Evolutionary conservation across 768 basidiomycete species (phyloP).

Genomic region (Russula virescens): DNA sequence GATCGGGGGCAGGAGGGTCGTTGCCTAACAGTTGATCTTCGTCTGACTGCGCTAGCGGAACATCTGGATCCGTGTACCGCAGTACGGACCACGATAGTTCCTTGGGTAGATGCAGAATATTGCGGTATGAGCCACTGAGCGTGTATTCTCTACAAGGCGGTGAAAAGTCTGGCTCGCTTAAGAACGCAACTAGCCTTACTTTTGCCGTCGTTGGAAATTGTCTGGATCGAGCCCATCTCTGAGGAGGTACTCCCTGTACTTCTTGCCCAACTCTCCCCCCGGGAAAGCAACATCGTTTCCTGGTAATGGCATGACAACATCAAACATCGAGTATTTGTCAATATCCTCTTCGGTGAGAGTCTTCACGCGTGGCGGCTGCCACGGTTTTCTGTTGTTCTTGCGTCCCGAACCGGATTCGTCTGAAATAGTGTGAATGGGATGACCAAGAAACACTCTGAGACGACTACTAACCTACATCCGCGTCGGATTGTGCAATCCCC

Average conservation of each 20-base stretch:
- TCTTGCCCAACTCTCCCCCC: slow-evolving; percentile 78
- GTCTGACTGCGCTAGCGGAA: slow-evolving; percentile 88
- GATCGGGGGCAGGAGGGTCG: slow-evolving; percentile 58
- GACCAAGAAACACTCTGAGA: background rate
- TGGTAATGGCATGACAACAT: slow-evolving; percentile 96
- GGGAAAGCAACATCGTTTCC: slow-evolving; percentile 94
- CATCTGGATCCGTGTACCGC: slow-evolving; percentile 89
- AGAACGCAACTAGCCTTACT: slow-evolving; percentile 40
- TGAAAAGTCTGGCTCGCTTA: background rate
- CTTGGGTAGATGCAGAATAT: slow-evolving; percentile 80
- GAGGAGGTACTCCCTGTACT: slow-evolving; percentile 73
- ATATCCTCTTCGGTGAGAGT: slow-evolving; percentile 73
- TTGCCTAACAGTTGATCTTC: slow-evolving; percentile 87
- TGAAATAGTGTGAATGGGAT: slow-evolving; percentile 1
- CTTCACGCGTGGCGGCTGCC: slow-evolving; percentile 66
- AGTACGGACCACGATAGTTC: slow-evolving; percentile 77
- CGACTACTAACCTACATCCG: slow-evolving; percentile 8
- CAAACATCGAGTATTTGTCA: slow-evolving; percentile 80
- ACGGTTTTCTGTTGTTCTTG: slow-evolving; percentile 42
- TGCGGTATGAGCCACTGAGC: slow-evolving; percentile 88
- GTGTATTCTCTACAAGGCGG: slow-evolving; percentile 69
- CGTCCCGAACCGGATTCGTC: slow-evolving; percentile 11
- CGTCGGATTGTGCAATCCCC: slow-evolving; percentile 29
- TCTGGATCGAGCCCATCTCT: slow-evolving; percentile 88
- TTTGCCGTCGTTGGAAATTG: slow-evolving; percentile 86